These are phyloP conservation scores for Dunaliella sp. DNA, from an alignment of 139 green algal genomes.

Conservation along the genomic window DNA sequence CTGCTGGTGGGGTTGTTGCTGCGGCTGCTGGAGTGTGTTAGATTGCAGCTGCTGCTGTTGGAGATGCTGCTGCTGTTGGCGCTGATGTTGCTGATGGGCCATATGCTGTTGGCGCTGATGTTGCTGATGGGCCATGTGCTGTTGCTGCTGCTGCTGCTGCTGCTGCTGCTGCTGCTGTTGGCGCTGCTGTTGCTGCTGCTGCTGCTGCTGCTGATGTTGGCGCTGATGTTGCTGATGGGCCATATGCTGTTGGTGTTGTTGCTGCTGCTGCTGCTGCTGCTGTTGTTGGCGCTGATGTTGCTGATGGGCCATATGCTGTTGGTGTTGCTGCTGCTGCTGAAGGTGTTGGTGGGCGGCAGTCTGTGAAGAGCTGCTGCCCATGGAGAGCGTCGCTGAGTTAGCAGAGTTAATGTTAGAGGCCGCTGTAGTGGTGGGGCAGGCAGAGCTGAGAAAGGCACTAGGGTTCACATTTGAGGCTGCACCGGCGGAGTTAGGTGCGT, in stretches of 20 bases:
- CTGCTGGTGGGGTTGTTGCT: neutral
- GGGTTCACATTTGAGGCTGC: neutral
- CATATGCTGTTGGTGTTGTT: neutral
- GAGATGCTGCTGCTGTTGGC: constrained; percentile 1
- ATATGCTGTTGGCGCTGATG: constrained; percentile 4
- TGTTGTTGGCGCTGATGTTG: constrained; percentile 3
- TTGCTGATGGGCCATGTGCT: neutral
- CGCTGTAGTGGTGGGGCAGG: neutral
- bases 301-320: too few species aligned
- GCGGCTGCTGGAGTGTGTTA: too few species aligned
- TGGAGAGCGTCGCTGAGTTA: constrained; percentile 13
- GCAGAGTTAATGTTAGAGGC: constrained; percentile 15
- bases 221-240: constrained; percentile 2
- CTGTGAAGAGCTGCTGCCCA: too few species aligned
- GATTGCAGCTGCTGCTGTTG: constrained; percentile 5
- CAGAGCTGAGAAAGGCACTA: too few species aligned
- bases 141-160: constrained; percentile 13
- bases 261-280: constrained; percentile 10
- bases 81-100: constrained; percentile 2
- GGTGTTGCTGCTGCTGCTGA: constrained; percentile 8
- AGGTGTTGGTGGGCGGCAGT: constrained; percentile 2
- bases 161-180: constrained; percentile 13
- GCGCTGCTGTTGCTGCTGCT: constrained; percentile 10
- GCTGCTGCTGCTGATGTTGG: constrained; percentile 8
- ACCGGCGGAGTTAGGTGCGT: constrained; percentile 23